Evolutionary conservation across 1,284 basidiomycete genomes (phyloP).

Genomic region (Apiotrichum porosum): DNA sequence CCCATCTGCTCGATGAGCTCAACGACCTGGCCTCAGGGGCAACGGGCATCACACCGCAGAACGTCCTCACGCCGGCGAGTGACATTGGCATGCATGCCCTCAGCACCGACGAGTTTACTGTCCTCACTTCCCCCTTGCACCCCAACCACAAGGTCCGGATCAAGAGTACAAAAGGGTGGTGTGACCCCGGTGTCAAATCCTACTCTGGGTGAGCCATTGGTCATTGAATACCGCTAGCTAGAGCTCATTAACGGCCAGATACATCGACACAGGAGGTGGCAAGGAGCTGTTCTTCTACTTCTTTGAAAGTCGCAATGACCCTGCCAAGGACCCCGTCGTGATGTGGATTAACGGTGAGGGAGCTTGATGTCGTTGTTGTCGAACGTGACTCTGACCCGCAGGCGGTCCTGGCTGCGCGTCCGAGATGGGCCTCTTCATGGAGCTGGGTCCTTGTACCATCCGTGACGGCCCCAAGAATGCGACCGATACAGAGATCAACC

Average conservation of each 20-base stretch:
- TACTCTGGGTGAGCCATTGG: no score
- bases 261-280: constrained; percentile 61
- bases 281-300: constrained; percentile 78
- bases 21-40: no score
- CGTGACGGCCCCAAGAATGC: constrained; percentile 33
- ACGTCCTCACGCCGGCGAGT: constrained; percentile 22
- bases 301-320: constrained; percentile 68
- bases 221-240: no score
- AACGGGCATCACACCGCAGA: no score
- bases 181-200: constrained; percentile 40
- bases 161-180: constrained; percentile 45
- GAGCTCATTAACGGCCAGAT: no score
- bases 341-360: constrained; percentile 49
- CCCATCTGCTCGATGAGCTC: no score
- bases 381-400: background rate
- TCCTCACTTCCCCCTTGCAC: constrained; percentile 23
- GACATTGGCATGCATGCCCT: constrained; percentile 29
- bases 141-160: no score
- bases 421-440: constrained; percentile 52
- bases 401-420: constrained; percentile 50
- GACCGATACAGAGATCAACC: constrained; percentile 50
- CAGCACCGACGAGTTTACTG: constrained; percentile 25
- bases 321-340: constrained; percentile 54
- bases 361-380: background rate
- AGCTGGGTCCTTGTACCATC: constrained; percentile 51